phyloP scores from a whole-genome alignment of 2,329 filamentous ascomycete species.

The Beauveria australis region DNA sequence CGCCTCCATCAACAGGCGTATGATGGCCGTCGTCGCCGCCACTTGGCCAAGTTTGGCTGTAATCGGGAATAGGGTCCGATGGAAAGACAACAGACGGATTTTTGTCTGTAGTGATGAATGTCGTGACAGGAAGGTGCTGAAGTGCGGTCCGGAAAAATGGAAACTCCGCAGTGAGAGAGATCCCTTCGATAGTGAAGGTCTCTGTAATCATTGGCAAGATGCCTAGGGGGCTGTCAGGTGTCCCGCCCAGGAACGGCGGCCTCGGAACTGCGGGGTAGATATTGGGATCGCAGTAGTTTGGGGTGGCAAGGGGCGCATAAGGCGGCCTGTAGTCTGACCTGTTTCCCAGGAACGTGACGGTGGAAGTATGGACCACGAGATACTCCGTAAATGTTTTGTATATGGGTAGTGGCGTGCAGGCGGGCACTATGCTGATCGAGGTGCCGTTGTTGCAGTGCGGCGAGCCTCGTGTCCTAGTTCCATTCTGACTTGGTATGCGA shows the following conservation, averaged over 20 bases:
- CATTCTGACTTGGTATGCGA: not conserved
- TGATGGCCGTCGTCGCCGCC: not conserved
- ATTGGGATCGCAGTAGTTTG: slow-evolving; percentile 27
- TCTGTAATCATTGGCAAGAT: not conserved
- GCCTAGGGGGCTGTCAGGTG: not conserved
- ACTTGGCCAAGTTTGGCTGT: slow-evolving; percentile 3
- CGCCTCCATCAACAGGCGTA: not conserved
- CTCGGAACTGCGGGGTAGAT: slow-evolving; percentile 6
- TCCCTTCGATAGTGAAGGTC: slow-evolving; percentile 3
- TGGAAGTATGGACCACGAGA: slow-evolving; percentile 40
- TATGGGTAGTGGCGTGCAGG: slow-evolving; percentile 25
- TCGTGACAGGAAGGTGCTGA: slow-evolving; percentile 24
- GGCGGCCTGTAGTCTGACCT: slow-evolving; percentile 38
- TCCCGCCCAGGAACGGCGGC: not conserved
- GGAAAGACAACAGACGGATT: slow-evolving; percentile 42
- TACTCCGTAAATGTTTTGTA: slow-evolving; percentile 29
- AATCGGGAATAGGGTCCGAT: slow-evolving; percentile 20
- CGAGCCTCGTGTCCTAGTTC: not conserved
- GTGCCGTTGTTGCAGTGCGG: not conserved
- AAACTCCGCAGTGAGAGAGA: not conserved
- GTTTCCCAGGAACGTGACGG: slow-evolving; percentile 40
- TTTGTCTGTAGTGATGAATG: slow-evolving; percentile 45
- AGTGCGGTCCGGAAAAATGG: not conserved
- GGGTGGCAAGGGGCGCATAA: slow-evolving; percentile 32
- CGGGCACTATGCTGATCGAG: slow-evolving; percentile 14